phyloP scores from a whole-genome alignment of 1,139 yeast species.

The Taiozyma sp. region DNA sequence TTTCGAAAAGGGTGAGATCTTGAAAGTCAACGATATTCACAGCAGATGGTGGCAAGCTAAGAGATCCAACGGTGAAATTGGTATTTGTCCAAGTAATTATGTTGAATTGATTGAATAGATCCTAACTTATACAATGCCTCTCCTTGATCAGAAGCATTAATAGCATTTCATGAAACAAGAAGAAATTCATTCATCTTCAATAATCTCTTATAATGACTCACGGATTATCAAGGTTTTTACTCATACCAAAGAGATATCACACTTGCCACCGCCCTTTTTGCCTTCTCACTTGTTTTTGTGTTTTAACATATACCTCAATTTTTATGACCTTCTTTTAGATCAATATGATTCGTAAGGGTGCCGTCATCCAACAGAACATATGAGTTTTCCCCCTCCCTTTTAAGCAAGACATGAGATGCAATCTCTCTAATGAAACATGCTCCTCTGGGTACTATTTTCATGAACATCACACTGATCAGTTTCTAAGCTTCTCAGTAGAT shows the following conservation, averaged over 20 bases:
- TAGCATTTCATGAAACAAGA: neutral
- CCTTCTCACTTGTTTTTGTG: neutral
- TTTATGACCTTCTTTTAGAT: neutral
- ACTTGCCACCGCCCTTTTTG: neutral
- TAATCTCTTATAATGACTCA: neutral
- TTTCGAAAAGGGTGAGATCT: conserved; percentile 81
- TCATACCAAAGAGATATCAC: too few relatives aligned
- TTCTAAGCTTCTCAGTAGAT: too few relatives aligned
- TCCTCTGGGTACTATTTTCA: too few relatives aligned
- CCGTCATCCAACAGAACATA: too few relatives aligned
- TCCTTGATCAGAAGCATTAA: neutral
- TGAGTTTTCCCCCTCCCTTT: too few relatives aligned
- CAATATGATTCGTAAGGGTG: neutral
- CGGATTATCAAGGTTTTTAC: neutral
- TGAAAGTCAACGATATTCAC: conserved; percentile 87
- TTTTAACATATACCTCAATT: neutral
- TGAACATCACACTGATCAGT: too few relatives aligned
- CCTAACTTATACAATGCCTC: neutral
- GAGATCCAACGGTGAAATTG: conserved; percentile 84
- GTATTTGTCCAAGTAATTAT: conserved; percentile 95
- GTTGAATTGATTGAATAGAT: conserved; percentile 55
- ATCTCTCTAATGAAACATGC: too few relatives aligned
- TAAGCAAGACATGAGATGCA: too few relatives aligned
- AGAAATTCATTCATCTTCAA: neutral
- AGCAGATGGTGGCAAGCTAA: conserved; percentile 99